Evolutionary conservation across 768 basidiomycete genomes (phyloP), one percentile per base, ranked within the genome.

Genomic region (Imleria badia): DNA sequence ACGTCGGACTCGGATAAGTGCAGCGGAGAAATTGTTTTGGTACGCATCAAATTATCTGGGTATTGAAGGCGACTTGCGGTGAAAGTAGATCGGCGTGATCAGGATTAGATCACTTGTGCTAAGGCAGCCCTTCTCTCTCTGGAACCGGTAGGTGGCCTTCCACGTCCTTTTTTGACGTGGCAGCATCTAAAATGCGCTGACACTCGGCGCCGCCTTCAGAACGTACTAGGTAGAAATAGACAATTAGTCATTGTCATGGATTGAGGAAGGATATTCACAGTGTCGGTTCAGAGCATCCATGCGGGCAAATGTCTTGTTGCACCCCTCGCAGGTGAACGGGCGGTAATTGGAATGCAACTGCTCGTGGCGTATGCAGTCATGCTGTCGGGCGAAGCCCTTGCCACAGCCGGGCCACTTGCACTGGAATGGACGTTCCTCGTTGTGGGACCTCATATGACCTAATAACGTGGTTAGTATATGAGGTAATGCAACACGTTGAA

Each of bases 351-450:
- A 86, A 69, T 98, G 95, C 40, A 98, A 78, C 60, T 94, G 89
- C 71, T 97, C 95, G 63, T 98, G 96, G 3, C 94, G 83, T 69
- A 96, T 98, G 73, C 95, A 97, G 69, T 98, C 95, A 65, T 97
- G 95, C 69, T 96, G 92, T 52, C 94, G 74, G 26, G 91, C 94
- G 58, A 97, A 95, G 22, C 94, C 92, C 73, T 97, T 96, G 26
- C 86, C 87, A 66, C 94, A 98, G 23, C 92, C 94, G 1, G 92
- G 91, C 86, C 93, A 96, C 64, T 90, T 87, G 75, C 94, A 98
- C 70, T 88, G 84, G 79, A 94, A 98, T 31, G 94, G 94, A 58
- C 93, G 87, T 72, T 96, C 93, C 70, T 95, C 94, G 56, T 90
- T 94, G 64, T 97, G 95, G 14, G 91, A 93, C 39, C 95, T 89